These are phyloP conservation scores for Fusarium sp. DNA, from an alignment of 2,329 filamentous ascomycete species.

Conservation along the genomic window DNA sequence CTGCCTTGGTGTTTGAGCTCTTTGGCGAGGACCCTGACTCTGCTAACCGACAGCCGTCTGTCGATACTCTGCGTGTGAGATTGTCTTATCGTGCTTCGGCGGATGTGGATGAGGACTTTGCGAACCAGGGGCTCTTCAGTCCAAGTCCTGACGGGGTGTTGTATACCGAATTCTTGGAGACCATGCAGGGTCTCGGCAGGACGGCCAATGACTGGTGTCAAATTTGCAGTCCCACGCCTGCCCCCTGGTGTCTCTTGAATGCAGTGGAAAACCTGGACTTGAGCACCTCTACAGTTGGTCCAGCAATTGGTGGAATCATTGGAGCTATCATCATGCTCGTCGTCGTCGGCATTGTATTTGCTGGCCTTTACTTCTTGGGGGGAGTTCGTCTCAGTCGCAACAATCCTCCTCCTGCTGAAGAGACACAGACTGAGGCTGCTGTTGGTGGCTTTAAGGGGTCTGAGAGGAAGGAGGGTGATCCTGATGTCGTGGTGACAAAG, in stretches of 20 bases:
- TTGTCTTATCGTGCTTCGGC: constrained; percentile 67
- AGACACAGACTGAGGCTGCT: constrained; percentile 6
- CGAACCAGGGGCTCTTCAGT: constrained; percentile 56
- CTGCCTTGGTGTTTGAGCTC: constrained; percentile 80
- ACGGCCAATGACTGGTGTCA: constrained; percentile 57
- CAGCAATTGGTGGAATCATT: constrained; percentile 59
- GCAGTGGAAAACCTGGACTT: neutral
- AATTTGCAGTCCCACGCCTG: constrained; percentile 50
- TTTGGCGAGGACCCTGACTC: constrained; percentile 46
- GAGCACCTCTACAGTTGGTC: constrained; percentile 42
- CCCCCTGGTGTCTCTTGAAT: constrained; percentile 53
- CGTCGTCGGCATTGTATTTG: constrained; percentile 48
- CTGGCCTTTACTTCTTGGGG: constrained; percentile 49
- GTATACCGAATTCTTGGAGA: constrained; percentile 53
- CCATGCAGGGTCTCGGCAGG: constrained; percentile 53
- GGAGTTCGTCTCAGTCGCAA: constrained; percentile 48
- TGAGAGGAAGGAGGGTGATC: constrained; percentile 59
- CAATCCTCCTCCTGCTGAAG: constrained; percentile 1
- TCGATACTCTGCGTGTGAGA: constrained; percentile 62
- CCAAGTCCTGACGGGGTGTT: constrained; percentile 51
- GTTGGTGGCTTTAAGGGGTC: constrained; percentile 58
- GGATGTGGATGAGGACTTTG: constrained; percentile 49
- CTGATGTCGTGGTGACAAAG: constrained; percentile 56
- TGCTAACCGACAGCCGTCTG: constrained; percentile 42
- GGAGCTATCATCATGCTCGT: constrained; percentile 57